Conservation (phyloP, 768 basidiomycete species). For the Naematelia encephala region DNA sequence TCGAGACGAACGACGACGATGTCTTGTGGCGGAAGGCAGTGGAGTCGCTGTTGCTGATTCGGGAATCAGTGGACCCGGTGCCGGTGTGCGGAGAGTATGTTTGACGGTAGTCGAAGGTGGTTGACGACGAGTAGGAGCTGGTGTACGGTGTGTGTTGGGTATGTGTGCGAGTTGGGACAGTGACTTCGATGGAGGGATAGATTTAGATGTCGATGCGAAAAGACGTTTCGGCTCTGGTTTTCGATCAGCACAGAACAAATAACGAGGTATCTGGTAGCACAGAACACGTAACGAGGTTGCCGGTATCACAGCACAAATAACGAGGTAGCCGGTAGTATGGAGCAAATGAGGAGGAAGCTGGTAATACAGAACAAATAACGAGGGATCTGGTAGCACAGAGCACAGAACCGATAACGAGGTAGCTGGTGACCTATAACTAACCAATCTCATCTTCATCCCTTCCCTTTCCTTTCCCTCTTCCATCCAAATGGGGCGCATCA, state of each 20-base stretch:
- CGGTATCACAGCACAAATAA: not conserved
- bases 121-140: constrained; percentile 14
- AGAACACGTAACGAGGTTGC: not conserved
- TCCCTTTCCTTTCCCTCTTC: constrained; percentile 34
- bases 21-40: constrained; percentile 34
- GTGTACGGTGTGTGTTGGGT: constrained; percentile 10
- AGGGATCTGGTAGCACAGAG: too few species aligned
- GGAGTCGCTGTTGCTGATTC: constrained; percentile 23
- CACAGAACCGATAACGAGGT: too few species aligned
- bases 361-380: constrained; percentile 1
- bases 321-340: too few species aligned
- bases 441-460: constrained; percentile 32
- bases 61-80: constrained; percentile 11
- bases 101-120: constrained; percentile 14
- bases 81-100: constrained; percentile 21
- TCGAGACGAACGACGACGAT: constrained; percentile 24
- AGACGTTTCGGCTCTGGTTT: constrained; percentile 37
- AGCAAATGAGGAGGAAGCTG: not conserved
- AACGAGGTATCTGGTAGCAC: too few species aligned
- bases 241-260: not conserved
- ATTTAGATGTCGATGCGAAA: constrained; percentile 27
- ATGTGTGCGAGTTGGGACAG: constrained; percentile 23
- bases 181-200: constrained; percentile 37
- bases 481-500: constrained; percentile 3
- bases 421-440: constrained; percentile 13